Evolutionary conservation across 441 rosid species (phyloP), one percentile per base, ranked within the genome.

Genomic region (Brassica hybrid): DNA sequence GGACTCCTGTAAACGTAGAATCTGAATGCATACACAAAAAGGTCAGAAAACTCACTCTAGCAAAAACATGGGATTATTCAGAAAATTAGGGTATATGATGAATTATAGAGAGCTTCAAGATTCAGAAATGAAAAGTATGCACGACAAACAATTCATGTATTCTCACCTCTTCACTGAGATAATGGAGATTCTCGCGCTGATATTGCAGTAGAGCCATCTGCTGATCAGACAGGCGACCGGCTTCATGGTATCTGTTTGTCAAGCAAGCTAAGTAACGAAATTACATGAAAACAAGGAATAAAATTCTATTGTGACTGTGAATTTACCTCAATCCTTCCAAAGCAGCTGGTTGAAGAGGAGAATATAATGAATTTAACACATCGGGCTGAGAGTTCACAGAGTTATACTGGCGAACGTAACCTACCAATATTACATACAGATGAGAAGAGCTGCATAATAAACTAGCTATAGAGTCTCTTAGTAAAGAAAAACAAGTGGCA

Each of bases 161-260:
- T 69, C 38, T 18, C 64, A 85, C 99, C 96, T 95, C 99, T 85
- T 93, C 98, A 59, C 96, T 92, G 74, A 94, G 84, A 82, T 92
- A 91, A 85, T 92, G 98, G 69, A 93, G 97, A 82, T 94, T 94
- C 81, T 94, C 98, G 9, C 97, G 97, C 83, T 94, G 98, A 85
- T 93, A 95, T 72, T 95, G 99, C 85, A 95, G 83, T 78, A 95
- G 84, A 78, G 98, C 98, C 99, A 93, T 95, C 80, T 95, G 99
- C 85, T 95, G 98, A 80, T 95, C 99, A 78, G 97, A 95, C 67
- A 95, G 94, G 73, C 97, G 90, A 78, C 99, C 97, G 7, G 92
- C 97, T 71, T 95, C 98, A 83, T 94, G 92, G 85, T 95, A 95
- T 80, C 99, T 95, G 68, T 78, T 58, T 74, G 76, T 58, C 27